Conservation (phyloP, 1,139 yeast species). For the Blastobotrys buckinghamii region DNA sequence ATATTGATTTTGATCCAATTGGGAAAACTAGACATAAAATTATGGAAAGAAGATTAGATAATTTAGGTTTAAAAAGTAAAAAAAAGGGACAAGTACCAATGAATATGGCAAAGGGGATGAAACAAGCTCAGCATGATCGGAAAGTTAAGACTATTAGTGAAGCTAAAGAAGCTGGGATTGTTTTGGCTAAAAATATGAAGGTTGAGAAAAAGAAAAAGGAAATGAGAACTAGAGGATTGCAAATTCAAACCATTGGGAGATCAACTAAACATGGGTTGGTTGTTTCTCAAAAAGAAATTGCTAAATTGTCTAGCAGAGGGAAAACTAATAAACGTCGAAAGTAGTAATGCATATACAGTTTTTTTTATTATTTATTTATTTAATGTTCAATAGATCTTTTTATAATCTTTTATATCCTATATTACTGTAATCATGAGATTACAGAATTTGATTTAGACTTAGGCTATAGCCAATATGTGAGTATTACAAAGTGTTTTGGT, state of each 20-base stretch:
- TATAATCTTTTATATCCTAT: too few species aligned
- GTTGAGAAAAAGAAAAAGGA: constrained; percentile 29
- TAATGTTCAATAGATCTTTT: too few species aligned
- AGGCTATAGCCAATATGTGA: too few species aligned
- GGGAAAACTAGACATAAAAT: constrained; percentile 79
- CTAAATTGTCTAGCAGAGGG: constrained; percentile 17
- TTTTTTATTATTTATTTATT: neutral
- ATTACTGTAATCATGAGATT: too few species aligned
- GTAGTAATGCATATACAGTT: neutral
- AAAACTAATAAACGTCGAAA: neutral
- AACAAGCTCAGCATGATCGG: constrained; percentile 48
- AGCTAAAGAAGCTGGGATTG: constrained; percentile 84
- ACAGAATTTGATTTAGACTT: too few species aligned
- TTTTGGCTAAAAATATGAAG: constrained; percentile 55
- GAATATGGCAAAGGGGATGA: constrained; percentile 80
- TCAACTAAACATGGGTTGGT: constrained; percentile 77
- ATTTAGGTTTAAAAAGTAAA: constrained; percentile 37
- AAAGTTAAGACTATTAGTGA: constrained; percentile 59
- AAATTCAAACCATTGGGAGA: constrained; percentile 71
- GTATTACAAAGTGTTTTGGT: too few species aligned
- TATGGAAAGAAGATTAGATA: constrained; percentile 58
- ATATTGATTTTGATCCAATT: constrained; percentile 62
- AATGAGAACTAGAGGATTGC: constrained; percentile 68
- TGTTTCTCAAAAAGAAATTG: constrained; percentile 66
- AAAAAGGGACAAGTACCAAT: constrained; percentile 79